Evolutionary conservation across 495 filamentous ascomycete genomes (phyloP).

Genomic region (Thozetella sp.): DNA sequence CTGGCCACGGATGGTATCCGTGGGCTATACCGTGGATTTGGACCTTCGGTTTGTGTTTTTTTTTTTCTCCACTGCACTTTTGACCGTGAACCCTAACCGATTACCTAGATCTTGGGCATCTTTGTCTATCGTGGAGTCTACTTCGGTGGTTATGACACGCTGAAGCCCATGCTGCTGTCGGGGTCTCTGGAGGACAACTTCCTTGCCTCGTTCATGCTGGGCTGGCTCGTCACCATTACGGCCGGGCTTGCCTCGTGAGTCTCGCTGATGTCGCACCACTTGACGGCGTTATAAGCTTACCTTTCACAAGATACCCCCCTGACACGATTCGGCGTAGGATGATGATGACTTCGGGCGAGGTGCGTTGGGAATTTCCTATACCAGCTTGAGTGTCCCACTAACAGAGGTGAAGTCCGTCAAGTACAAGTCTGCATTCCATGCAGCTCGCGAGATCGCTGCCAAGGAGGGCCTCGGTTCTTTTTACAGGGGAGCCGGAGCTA

Average conservation of each 20-base stretch:
- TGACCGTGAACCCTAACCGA: not conserved
- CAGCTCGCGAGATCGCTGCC: not conserved
- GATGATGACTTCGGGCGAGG: not conserved
- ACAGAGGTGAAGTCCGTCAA: not conserved
- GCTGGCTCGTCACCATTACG: not conserved
- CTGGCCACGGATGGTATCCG: not conserved
- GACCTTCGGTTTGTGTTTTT: not conserved
- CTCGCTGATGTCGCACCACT: not conserved
- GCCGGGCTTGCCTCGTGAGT: conserved; percentile 1
- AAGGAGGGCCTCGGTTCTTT: not conserved
- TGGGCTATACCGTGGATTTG: not conserved
- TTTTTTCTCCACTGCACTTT: not conserved
- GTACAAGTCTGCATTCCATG: not conserved
- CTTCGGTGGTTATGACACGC: conserved; percentile 1
- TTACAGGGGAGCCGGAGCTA: not conserved
- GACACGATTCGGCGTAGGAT: not conserved
- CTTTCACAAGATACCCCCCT: not conserved
- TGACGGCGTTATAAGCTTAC: not conserved
- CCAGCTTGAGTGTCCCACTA: not conserved
- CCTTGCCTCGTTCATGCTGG: not conserved
- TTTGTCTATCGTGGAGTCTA: not conserved
- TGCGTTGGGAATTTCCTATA: not conserved
- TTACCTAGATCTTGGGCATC: not conserved
- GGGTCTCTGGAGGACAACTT: not conserved
- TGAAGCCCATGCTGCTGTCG: not conserved